Evolutionary conservation across 225 moss, liverwort and hornwort genomes (phyloP).

Genomic region (Polytrichum formosum): DNA sequence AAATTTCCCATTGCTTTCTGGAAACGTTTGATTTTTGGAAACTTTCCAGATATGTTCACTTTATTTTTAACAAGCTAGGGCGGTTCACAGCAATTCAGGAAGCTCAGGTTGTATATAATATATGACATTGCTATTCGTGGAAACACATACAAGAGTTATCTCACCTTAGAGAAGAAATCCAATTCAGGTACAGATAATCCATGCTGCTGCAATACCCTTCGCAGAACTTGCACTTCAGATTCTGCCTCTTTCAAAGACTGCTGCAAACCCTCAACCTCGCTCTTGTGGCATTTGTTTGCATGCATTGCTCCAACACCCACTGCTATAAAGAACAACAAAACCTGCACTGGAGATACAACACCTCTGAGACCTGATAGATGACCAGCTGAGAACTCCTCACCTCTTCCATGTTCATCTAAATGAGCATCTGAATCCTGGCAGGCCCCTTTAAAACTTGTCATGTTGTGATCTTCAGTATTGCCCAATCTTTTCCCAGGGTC

Average conservation of each 20-base stretch:
- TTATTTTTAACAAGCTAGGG: no score
- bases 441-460: background rate
- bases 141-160: no score
- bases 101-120: no score
- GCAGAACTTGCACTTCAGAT: conserved; percentile 6
- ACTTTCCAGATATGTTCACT: no score
- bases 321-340: conserved; percentile 55
- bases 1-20: no score
- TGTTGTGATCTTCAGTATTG: background rate
- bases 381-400: background rate
- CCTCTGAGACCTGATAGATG: no score
- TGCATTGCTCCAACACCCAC: conserved; percentile 66
- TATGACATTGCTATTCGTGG: no score
- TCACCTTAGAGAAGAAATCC: background rate
- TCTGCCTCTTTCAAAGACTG: conserved; percentile 34
- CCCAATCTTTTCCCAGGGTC: background rate
- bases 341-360: conserved; percentile 58
- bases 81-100: no score
- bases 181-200: conserved; percentile 1
- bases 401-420: background rate
- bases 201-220: background rate
- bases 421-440: background rate
- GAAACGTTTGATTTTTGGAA: no score
- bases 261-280: conserved; percentile 35
- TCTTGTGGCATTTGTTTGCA: conserved; percentile 20